These are phyloP conservation scores for Juncus inflexus DNA, from an alignment of 176 grass and related monocot species.

Conservation along the genomic window DNA sequence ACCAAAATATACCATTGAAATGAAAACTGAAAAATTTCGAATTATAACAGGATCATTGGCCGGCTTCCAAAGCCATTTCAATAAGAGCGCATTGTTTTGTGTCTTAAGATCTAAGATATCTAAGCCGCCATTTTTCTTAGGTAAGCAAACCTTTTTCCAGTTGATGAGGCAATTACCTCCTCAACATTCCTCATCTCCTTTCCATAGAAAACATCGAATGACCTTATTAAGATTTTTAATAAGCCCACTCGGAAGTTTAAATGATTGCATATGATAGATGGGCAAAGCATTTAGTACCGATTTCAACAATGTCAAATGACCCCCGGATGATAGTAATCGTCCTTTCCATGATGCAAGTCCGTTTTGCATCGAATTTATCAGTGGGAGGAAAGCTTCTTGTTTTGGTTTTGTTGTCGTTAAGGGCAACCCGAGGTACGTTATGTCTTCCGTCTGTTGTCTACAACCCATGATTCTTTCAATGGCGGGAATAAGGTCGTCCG, in stretches of 20 bases:
- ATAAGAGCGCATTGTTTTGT: background rate
- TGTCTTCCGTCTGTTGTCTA: too few species aligned
- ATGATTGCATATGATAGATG: background rate
- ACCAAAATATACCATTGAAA: too few species aligned
- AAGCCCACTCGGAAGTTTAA: background rate
- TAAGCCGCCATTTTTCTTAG: too few species aligned
- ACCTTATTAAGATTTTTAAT: background rate
- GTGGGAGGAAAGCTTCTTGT: background rate
- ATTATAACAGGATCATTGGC: background rate
- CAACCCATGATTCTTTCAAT: too few species aligned
- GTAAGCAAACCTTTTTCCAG: background rate
- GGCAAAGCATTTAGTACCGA: background rate
- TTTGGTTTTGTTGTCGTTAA: too few species aligned
- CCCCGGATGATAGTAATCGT: background rate
- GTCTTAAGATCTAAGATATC: background rate
- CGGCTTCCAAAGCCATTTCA: slow-evolving; percentile 3
- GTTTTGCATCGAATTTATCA: background rate
- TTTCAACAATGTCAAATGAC: background rate
- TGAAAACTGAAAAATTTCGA: too few species aligned
- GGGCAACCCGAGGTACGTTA: too few species aligned
- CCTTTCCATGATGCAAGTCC: background rate
- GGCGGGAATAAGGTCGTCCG: too few species aligned
- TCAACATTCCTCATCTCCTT: background rate
- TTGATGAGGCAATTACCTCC: background rate
- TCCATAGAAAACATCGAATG: background rate